A percentile compares a stretch with the other conserved stretches of the same genome.
phyloP scores from a whole-genome alignment of 371 early-diverging fungal genomes.

The Dentiscutata heterogama region DNA sequence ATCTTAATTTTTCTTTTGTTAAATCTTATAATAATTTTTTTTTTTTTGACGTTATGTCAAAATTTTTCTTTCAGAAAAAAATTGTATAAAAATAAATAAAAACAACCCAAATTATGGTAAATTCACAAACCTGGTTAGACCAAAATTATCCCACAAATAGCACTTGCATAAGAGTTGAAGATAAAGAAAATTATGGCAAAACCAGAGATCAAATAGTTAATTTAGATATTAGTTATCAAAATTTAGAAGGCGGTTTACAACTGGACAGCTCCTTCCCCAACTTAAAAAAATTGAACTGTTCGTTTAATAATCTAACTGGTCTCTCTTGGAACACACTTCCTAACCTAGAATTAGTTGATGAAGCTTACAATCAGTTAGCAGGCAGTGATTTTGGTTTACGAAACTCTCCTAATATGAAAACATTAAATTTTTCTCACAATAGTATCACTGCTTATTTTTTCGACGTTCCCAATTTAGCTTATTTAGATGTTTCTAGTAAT shows the following conservation, averaged over 20 bases:
- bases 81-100: too few species aligned
- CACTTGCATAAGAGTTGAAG: not conserved
- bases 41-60: too few species aligned
- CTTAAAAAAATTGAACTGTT: not conserved
- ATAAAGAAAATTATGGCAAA: not conserved
- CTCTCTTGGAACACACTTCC: too few species aligned
- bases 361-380: too few species aligned
- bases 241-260: not conserved
- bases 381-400: not conserved
- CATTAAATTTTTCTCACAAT: not conserved
- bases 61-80: too few species aligned
- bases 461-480: not conserved
- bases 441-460: not conserved
- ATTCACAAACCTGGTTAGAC: constrained; percentile 1
- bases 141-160: constrained; percentile 25
- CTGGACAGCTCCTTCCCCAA: not conserved
- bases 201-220: not conserved
- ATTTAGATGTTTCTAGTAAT: not conserved
- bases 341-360: too few species aligned
- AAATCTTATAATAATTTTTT: too few species aligned
- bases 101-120: constrained; percentile 18
- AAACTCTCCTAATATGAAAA: not conserved
- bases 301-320: not conserved
- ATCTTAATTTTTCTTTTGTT: too few species aligned
- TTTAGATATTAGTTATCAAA: constrained; percentile 8